These are phyloP conservation scores for Chaetoceros tenuissimus DNA, from an alignment of 108 stramenopile genomes.

Conservation along the genomic window DNA sequence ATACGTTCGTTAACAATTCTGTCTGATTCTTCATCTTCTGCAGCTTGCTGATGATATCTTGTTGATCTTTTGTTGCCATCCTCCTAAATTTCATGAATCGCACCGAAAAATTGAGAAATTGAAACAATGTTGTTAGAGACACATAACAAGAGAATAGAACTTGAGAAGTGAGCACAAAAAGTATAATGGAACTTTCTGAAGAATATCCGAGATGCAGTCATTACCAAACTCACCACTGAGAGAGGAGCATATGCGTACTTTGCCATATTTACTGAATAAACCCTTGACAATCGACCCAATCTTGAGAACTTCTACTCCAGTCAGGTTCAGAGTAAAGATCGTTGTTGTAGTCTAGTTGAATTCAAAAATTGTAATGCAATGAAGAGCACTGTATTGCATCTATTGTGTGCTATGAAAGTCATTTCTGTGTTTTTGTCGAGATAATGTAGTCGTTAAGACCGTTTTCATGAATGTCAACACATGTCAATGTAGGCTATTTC, in stretches of 20 bases:
- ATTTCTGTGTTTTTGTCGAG: too few species aligned
- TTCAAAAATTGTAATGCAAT: too few species aligned
- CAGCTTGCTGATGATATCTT: slow-evolving; percentile 14
- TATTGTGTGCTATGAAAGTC: too few species aligned
- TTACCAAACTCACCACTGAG: slow-evolving; percentile 48
- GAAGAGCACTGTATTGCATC: too few species aligned
- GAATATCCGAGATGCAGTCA: not conserved
- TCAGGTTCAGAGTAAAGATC: too few species aligned
- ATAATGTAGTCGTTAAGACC: too few species aligned
- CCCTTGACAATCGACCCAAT: too few species aligned
- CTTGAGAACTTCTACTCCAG: too few species aligned
- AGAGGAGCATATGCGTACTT: slow-evolving; percentile 88
- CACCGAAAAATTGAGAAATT: not conserved
- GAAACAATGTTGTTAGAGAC: not conserved
- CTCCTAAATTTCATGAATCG: slow-evolving; percentile 3
- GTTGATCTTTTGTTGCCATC: slow-evolving; percentile 22
- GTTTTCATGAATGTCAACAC: too few species aligned
- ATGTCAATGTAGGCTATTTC: too few species aligned
- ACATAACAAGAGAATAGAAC: not conserved
- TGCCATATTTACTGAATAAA: slow-evolving; percentile 40
- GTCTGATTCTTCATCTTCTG: slow-evolving; percentile 31
- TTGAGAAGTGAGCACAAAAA: not conserved
- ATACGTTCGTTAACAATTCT: slow-evolving; percentile 74
- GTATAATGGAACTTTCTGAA: not conserved
- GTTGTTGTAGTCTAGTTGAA: too few species aligned